Percentiles rank a stretch among this genome's conserved stretches.
These are phyloP conservation scores for Naegleria fowleri DNA, from an alignment of 208 protist genomes.

Conservation along the genomic window DNA sequence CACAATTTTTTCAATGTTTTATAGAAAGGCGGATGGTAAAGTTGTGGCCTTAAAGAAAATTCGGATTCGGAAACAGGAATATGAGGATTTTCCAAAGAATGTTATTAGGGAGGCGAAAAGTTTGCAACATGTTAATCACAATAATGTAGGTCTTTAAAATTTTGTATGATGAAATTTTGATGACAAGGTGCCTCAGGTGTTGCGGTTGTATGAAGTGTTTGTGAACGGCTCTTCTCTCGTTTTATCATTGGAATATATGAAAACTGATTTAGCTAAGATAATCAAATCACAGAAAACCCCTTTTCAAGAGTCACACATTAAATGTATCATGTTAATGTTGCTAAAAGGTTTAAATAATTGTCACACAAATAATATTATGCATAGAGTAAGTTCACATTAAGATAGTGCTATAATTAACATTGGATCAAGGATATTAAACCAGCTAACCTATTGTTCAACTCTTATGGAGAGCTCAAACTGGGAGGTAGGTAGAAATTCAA, in stretches of 20 bases:
- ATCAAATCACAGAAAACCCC: background rate
- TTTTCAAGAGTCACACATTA: background rate
- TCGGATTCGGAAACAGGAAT: background rate
- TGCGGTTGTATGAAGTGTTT: slow-evolving; percentile 9
- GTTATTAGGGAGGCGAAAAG: background rate
- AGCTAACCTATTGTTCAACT: background rate
- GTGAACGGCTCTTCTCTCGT: background rate
- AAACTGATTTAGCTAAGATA: background rate
- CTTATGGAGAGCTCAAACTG: background rate
- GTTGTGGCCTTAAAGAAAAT: slow-evolving; percentile 14
- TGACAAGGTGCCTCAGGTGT: background rate
- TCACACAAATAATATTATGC: slow-evolving; percentile 20
- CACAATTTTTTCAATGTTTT: background rate
- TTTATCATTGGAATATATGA: slow-evolving; percentile 13
- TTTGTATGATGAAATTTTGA: background rate
- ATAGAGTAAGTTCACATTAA: slow-evolving; percentile 17
- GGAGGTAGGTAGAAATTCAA: background rate
- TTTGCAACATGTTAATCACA: background rate
- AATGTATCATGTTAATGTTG: background rate
- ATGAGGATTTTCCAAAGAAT: slow-evolving; percentile 17
- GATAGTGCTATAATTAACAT: background rate
- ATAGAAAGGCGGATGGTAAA: background rate
- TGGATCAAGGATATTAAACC: background rate
- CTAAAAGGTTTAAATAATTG: background rate
- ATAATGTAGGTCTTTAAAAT: background rate